Percentiles rank a stretch among this genome's conserved stretches.
Conservation (phyloP, 306 rosid species). For the Styphnolobium japonicum region DNA sequence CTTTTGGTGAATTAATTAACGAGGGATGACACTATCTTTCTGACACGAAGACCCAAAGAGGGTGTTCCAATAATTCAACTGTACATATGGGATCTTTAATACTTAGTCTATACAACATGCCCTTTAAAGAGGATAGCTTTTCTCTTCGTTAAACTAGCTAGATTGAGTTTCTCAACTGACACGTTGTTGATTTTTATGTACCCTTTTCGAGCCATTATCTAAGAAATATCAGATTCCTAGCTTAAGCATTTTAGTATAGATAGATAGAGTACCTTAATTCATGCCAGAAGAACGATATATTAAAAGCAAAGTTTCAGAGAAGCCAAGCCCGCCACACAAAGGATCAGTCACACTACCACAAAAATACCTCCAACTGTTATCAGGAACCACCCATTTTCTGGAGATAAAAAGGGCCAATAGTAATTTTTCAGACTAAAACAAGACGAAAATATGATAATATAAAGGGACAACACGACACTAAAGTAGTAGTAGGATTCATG, state of each 20-base stretch:
- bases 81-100: not conserved
- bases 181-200: not conserved
- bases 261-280: not conserved
- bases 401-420: not conserved
- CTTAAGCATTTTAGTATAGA: not conserved
- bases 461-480: not conserved
- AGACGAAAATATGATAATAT: not conserved
- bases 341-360: not conserved
- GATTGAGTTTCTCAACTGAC: not conserved
- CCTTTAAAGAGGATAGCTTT: not conserved
- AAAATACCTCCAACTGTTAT: not conserved
- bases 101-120: not conserved
- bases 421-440: not conserved
- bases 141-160: not conserved
- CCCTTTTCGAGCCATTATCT: not conserved
- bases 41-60: not conserved
- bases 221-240: not conserved
- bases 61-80: not conserved
- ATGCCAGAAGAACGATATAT: not conserved
- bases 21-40: not conserved
- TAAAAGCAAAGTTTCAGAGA: not conserved
- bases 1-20: not conserved
- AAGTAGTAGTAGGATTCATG: not conserved
- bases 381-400: not conserved
- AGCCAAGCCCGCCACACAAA: not conserved